Evolutionary conservation across 148 eudicot species (phyloP).

Genomic region (Nepenthes gracilis): DNA sequence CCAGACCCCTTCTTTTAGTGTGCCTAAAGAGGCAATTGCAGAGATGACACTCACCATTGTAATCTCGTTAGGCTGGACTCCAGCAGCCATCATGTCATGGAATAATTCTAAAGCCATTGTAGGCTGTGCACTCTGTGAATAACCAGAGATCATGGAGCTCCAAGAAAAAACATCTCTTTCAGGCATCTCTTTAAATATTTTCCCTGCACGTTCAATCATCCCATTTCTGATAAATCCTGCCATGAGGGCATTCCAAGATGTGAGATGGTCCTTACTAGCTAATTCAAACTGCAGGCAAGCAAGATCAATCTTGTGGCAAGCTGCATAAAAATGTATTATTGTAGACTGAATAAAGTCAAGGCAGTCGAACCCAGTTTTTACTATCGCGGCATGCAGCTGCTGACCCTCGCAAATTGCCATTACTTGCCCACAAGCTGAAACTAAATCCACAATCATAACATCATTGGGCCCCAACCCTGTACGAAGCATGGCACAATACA

Average conservation of each 20-base stretch:
- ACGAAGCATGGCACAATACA: conserved; percentile 50
- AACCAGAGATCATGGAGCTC: conserved; percentile 88
- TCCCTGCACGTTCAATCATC: conserved; percentile 41
- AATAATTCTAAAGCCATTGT: conserved; percentile 51
- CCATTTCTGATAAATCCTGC: conserved; percentile 56
- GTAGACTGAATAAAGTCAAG: conserved; percentile 67
- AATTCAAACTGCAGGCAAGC: conserved; percentile 65
- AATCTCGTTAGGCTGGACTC: conserved; percentile 60
- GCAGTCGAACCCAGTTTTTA: conserved; percentile 50
- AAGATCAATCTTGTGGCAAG: conserved; percentile 35
- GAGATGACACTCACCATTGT: conserved; percentile 86
- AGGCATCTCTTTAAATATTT: conserved; percentile 47
- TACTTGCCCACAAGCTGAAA: conserved; percentile 56
- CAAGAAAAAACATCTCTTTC: conserved; percentile 70
- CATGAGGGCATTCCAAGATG: conserved; percentile 77
- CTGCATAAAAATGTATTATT: conserved; percentile 66
- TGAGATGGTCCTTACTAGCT: conserved; percentile 50
- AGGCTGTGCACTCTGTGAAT: conserved; percentile 50
- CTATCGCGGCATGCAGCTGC: conserved; percentile 46
- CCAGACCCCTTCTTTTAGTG: conserved; percentile 48
- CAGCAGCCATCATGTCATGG: conserved; percentile 47
- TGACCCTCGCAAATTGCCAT: conserved; percentile 48
- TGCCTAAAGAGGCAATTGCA: conserved; percentile 55
- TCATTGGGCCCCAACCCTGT: conserved; percentile 53
- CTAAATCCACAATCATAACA: conserved; percentile 68